Conservation (phyloP, 768 basidiomycete species). For the Boletellus emodensis region DNA sequence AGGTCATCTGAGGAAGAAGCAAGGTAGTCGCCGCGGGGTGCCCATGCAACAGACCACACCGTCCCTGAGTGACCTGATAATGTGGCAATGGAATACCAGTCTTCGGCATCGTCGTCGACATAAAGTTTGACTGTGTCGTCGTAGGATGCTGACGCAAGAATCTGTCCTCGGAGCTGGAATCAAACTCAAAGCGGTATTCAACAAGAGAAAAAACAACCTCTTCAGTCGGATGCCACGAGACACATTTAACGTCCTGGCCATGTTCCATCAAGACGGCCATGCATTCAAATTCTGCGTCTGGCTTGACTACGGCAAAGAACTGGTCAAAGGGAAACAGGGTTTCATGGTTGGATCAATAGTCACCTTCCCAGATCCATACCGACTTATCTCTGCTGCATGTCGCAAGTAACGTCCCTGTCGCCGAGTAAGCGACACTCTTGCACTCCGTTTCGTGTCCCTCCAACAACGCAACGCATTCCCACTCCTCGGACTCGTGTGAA, state of each 20-base stretch:
- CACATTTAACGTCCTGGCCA: constrained; percentile 90
- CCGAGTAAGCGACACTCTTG: constrained; percentile 84
- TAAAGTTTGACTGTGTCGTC: constrained; percentile 95
- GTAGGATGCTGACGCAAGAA: constrained; percentile 94
- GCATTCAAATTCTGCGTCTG: constrained; percentile 92
- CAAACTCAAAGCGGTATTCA: neutral
- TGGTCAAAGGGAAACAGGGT: neutral
- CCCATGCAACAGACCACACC: constrained; percentile 87
- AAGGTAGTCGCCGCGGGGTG: constrained; percentile 73
- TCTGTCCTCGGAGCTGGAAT: constrained; percentile 44
- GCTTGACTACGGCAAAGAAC: constrained; percentile 54
- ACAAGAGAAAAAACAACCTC: constrained; percentile 53
- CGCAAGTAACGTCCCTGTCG: constrained; percentile 75
- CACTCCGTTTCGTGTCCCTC: constrained; percentile 98
- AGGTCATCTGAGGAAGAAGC: constrained; percentile 85
- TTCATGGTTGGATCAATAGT: constrained; percentile 8
- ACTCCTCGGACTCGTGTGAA: constrained; percentile 46
- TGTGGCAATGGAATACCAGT: constrained; percentile 88
- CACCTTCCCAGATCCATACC: constrained; percentile 99
- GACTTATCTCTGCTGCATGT: constrained; percentile 96
- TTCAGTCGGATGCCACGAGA: constrained; percentile 93
- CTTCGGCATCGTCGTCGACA: constrained; percentile 87
- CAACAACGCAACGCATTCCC: constrained; percentile 83
- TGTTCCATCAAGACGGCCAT: constrained; percentile 96
- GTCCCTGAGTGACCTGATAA: constrained; percentile 80